A percentile compares a stretch with the other conserved stretches of the same genome.
Conservation (phyloP, 179 eudicot species). For the Patellifolia procumbens region DNA sequence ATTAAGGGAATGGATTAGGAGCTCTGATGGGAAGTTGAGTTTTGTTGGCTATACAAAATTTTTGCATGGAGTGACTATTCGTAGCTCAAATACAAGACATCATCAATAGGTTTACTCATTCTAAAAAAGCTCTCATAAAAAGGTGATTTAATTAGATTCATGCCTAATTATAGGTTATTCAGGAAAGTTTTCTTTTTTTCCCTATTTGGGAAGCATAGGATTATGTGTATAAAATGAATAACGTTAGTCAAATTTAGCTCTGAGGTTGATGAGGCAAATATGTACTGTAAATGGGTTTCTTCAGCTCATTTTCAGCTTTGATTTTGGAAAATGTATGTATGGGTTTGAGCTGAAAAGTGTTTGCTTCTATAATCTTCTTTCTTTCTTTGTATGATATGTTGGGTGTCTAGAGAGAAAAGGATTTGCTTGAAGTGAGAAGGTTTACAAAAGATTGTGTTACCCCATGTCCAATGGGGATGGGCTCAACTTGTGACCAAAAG, state of each 20-base stretch:
- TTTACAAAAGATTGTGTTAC: background rate
- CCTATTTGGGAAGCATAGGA: slow-evolving; percentile 20
- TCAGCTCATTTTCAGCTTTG: slow-evolving; percentile 24
- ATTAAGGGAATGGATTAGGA: slow-evolving; percentile 83
- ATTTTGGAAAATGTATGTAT: slow-evolving; percentile 11
- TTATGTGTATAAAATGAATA: slow-evolving; percentile 35
- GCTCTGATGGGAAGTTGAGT: slow-evolving; percentile 77
- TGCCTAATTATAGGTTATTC: slow-evolving; percentile 23
- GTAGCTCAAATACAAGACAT: slow-evolving; percentile 65
- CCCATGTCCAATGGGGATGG: background rate
- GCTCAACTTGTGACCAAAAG: no score
- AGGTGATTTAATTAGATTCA: slow-evolving; percentile 28
- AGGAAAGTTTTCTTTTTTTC: slow-evolving; percentile 24
- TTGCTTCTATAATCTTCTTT: background rate
- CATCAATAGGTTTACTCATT: slow-evolving; percentile 32
- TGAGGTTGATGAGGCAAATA: slow-evolving; percentile 11
- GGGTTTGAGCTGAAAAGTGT: slow-evolving; percentile 21
- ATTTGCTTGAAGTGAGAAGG: no score
- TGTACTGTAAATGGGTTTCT: slow-evolving; percentile 25
- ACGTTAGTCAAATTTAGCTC: slow-evolving; percentile 13
- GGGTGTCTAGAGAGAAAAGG: no score
- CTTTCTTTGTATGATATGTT: no score
- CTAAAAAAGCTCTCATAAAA: background rate
- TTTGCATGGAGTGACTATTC: slow-evolving; percentile 92
- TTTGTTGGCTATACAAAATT: slow-evolving; percentile 88